These are phyloP conservation scores for Pelargonium exstipulatum DNA, from an alignment of 441 rosid genomes.

Conservation along the genomic window DNA sequence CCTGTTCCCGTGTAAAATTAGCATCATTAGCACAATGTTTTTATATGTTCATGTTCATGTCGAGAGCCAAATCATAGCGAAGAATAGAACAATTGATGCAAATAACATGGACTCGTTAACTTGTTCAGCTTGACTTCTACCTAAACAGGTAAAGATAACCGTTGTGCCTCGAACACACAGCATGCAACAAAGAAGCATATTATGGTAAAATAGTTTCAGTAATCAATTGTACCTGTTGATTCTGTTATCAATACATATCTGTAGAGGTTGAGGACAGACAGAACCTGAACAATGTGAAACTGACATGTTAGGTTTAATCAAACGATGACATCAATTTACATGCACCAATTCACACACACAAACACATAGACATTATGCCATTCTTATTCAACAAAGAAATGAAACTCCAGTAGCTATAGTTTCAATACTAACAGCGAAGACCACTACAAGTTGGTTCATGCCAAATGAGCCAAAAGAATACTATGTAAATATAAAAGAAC, in stretches of 20 bases:
- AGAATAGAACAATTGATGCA: not conserved
- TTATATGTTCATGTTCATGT: not conserved
- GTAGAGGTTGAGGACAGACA: constrained; percentile 79
- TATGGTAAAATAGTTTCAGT: not conserved
- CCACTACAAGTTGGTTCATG: not conserved
- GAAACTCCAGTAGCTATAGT: not conserved
- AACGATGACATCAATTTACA: not conserved
- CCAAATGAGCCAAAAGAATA: not conserved
- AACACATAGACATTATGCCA: not conserved
- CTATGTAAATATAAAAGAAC: not conserved
- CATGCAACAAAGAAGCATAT: constrained; percentile 5
- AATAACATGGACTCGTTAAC: not conserved
- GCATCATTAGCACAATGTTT: not conserved
- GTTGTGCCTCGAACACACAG: not conserved
- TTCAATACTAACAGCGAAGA: not conserved
- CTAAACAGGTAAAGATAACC: not conserved
- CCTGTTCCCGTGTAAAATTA: constrained; percentile 31
- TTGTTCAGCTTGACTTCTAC: not conserved
- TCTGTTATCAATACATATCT: constrained; percentile 57
- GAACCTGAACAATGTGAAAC: constrained; percentile 45
- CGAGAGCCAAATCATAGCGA: not conserved
- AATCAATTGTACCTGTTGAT: constrained; percentile 47
- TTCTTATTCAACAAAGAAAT: not conserved
- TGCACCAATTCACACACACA: not conserved
- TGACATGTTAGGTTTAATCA: constrained; percentile 1